Evolutionary conservation across 2,329 filamentous ascomycete genomes (phyloP).

Genomic region (Helicocarpus griseus): DNA sequence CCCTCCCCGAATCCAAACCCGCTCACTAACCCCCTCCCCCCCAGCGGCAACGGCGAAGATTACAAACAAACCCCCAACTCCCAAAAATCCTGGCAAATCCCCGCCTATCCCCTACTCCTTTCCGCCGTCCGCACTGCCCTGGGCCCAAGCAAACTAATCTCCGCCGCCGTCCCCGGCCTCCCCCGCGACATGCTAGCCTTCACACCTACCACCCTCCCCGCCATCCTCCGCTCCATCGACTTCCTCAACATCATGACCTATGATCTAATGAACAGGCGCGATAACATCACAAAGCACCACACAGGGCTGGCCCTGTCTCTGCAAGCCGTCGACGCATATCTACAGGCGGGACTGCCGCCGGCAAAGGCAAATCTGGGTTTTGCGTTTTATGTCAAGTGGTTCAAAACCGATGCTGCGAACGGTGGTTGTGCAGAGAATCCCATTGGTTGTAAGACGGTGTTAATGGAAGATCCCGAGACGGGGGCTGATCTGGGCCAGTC

Average conservation of each 20-base stretch:
- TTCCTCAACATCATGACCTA: slow-evolving; percentile 52
- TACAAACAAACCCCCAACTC: slow-evolving; percentile 51
- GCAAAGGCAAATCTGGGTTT: slow-evolving; percentile 56
- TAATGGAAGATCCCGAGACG: slow-evolving; percentile 46
- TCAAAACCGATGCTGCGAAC: slow-evolving; percentile 41
- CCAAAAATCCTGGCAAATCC: slow-evolving; percentile 46
- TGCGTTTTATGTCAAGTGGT: slow-evolving; percentile 61
- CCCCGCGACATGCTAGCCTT: slow-evolving; percentile 56
- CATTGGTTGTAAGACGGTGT: slow-evolving; percentile 50
- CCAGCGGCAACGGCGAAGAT: slow-evolving; percentile 51
- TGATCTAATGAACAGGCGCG: slow-evolving; percentile 61
- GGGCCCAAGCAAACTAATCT: slow-evolving; percentile 46
- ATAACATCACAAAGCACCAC: slow-evolving; percentile 55
- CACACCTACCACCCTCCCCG: slow-evolving; percentile 40
- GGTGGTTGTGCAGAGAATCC: slow-evolving; percentile 27
- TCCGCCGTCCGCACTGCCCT: slow-evolving; percentile 45
- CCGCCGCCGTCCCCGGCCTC: slow-evolving; percentile 54
- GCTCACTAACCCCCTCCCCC: not conserved
- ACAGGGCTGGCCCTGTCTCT: slow-evolving; percentile 49
- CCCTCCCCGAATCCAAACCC: not conserved
- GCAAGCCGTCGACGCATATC: slow-evolving; percentile 49
- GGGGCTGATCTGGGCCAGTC: slow-evolving; percentile 25
- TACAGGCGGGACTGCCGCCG: slow-evolving; percentile 46
- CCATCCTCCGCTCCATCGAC: slow-evolving; percentile 41
- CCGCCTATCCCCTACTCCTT: slow-evolving; percentile 49